A percentile compares a stretch with the other conserved stretches of the same genome.
Conservation (phyloP, 345 rosid genomes). For the Citrus hindsii region DNA sequence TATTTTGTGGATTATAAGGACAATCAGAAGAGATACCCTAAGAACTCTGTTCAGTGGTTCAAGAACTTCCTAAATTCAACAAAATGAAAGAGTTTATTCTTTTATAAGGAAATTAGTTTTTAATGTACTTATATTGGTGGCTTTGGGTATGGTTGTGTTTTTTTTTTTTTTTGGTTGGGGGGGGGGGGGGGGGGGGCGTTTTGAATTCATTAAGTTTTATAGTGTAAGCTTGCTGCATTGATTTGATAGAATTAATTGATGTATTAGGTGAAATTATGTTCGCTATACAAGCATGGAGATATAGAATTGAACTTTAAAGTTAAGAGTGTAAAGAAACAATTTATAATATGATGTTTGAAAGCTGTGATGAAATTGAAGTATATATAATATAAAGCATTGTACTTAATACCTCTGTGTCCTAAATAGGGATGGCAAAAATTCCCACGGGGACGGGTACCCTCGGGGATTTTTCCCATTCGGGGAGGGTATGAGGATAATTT, state of each 20-base stretch:
- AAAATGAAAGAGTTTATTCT: not conserved
- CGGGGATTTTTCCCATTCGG: too few species aligned
- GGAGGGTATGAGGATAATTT: too few species aligned
- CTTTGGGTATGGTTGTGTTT: not conserved
- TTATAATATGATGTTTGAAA: too few species aligned
- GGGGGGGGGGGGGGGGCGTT: too few species aligned
- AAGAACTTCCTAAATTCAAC: constrained; percentile 62
- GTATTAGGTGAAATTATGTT: not conserved
- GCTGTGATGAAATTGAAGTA: too few species aligned
- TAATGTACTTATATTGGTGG: not conserved
- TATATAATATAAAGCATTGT: too few species aligned
- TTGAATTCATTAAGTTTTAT: not conserved
- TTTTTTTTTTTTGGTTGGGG: too few species aligned
- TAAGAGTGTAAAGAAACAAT: too few species aligned
- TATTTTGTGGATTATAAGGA: constrained; percentile 80
- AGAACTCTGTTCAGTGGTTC: constrained; percentile 88
- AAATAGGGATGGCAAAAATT: too few species aligned
- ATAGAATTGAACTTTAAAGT: not conserved
- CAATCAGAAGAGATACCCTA: constrained; percentile 88
- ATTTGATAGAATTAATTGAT: not conserved
- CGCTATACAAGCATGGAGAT: not conserved
- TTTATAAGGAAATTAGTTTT: not conserved
- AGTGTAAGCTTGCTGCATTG: not conserved
- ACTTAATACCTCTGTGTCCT: too few species aligned
- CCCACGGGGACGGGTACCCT: too few species aligned